phyloP scores from a whole-genome alignment of 2,329 filamentous ascomycete species.

The Penicillium sclerotigenum region DNA sequence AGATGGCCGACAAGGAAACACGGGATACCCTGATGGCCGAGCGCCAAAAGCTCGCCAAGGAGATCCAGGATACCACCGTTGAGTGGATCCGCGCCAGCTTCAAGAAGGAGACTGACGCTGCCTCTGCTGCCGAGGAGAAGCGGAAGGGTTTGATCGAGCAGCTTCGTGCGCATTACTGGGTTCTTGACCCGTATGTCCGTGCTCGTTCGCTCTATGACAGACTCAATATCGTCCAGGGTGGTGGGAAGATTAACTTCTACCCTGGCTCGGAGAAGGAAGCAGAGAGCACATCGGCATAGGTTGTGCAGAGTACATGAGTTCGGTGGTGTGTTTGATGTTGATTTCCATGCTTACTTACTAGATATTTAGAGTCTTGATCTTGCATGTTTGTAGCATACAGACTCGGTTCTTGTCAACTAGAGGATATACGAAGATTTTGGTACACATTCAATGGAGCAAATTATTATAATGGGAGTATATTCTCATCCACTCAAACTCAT shows the following conservation, averaged over 20 bases:
- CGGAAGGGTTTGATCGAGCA: conserved; percentile 61
- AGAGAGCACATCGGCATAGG: conserved; percentile 6
- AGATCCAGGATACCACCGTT: conserved; percentile 71
- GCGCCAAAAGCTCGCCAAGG: conserved; percentile 63
- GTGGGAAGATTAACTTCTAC: conserved; percentile 71
- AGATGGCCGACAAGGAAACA: conserved; percentile 65
- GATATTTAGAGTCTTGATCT: not conserved
- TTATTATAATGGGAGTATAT: too few relatives aligned
- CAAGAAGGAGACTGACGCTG: conserved; percentile 45
- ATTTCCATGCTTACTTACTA: not conserved
- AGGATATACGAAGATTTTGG: conserved; percentile 5
- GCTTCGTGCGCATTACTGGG: conserved; percentile 78
- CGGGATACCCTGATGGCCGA: conserved; percentile 62
- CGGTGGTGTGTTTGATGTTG: not conserved
- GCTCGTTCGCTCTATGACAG: conserved; percentile 84
- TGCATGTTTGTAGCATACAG: conserved; percentile 13
- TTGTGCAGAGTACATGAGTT: not conserved
- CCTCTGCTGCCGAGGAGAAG: conserved; percentile 52
- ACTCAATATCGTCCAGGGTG: conserved; percentile 64
- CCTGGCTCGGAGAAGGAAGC: conserved; percentile 32
- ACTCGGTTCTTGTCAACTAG: conserved; percentile 6
- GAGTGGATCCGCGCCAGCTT: conserved; percentile 65
- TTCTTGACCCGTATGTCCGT: conserved; percentile 79
- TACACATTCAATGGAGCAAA: not conserved
- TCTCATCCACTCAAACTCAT: not conserved